Evolutionary conservation across 2,329 filamentous ascomycete genomes (phyloP), one percentile per base, ranked within the genome.

Genomic region (Trichoderma sp.): DNA sequence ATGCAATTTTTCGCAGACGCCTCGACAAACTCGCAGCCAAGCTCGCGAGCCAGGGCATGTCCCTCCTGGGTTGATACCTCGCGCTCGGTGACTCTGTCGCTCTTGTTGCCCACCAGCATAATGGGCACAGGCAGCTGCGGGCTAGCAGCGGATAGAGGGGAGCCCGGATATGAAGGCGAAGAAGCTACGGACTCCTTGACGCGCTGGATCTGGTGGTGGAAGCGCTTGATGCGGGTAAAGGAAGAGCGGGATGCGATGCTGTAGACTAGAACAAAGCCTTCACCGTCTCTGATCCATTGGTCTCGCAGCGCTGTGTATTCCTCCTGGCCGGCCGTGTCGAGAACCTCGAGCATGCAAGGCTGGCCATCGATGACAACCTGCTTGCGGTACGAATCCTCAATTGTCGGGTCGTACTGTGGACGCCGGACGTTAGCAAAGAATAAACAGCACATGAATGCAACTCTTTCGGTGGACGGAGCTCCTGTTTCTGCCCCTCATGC

Each of bases 31-130:
- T 97, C 94, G 81, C 95, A 98, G 70, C 93, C 93, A 45, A 99
- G 84, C 75, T 97, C 93, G 75, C 94, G 91, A 66, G 95, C 94
- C 45, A 98, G 83, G 63, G 94, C 93, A 72, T 93, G 92, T 17
- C 95, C 95, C 81, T 99, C 95, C 79, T 98, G 95, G 60, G 94
- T 97, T 2, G 94, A 97, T 4, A 98, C 95, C 76, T 97, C 94
- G 72, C 95, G 89, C 81, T 98, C 95, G 32, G 94, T 97, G 56
- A 97, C 93, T 75, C 95, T 88, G 81, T 99, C 95, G 81, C 93
- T 97, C 84, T 99, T 99, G 85, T 99, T 98, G 72, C 95, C 95
- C 39, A 99, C 95, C 34, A 99, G 86, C 95, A 99, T 98, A 75
- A 99, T 92, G 56, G 95, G 95, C 17, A 95, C 93, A 22, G 90